Evolutionary conservation across 352 stramenopile species (phyloP).

Genomic region (Pseudoperonospora humuli): DNA sequence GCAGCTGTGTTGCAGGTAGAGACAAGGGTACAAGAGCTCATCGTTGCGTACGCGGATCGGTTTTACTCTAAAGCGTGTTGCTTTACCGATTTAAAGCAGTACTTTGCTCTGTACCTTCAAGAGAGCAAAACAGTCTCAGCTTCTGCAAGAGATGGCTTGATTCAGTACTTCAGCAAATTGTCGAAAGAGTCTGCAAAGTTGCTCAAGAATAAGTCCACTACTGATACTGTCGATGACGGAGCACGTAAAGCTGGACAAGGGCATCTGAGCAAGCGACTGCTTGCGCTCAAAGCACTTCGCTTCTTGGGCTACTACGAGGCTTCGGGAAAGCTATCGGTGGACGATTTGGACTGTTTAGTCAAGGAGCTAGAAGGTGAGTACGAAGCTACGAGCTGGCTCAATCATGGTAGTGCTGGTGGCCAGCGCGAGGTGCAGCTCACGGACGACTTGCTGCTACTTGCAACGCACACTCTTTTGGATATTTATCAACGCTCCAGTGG

Average conservation of each 20-base stretch:
- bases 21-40: constrained; percentile 31
- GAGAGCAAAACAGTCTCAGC: constrained; percentile 26
- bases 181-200: constrained; percentile 19
- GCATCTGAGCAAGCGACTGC: constrained; percentile 43
- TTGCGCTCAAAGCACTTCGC: constrained; percentile 62
- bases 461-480: constrained; percentile 60
- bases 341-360: constrained; percentile 32
- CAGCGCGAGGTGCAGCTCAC: constrained; percentile 82
- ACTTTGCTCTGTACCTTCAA: constrained; percentile 40
- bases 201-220: constrained; percentile 11
- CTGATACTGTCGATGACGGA: constrained; percentile 16
- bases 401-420: constrained; percentile 52
- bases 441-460: constrained; percentile 74
- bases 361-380: constrained; percentile 59
- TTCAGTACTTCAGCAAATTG: constrained; percentile 29
- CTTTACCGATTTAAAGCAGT: constrained; percentile 82
- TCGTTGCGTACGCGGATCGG: constrained; percentile 51
- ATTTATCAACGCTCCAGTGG: constrained; percentile 39
- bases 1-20: constrained; percentile 28
- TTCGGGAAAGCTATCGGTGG: constrained; percentile 13
- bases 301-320: constrained; percentile 51
- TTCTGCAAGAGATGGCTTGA: constrained; percentile 29
- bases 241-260: constrained; percentile 39
- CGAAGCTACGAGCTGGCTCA: constrained; percentile 62
- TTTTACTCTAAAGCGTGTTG: constrained; percentile 82